Base-by-base conservation (phyloP, 1,139 yeast species). In the Pichia inconspicua region DNA sequence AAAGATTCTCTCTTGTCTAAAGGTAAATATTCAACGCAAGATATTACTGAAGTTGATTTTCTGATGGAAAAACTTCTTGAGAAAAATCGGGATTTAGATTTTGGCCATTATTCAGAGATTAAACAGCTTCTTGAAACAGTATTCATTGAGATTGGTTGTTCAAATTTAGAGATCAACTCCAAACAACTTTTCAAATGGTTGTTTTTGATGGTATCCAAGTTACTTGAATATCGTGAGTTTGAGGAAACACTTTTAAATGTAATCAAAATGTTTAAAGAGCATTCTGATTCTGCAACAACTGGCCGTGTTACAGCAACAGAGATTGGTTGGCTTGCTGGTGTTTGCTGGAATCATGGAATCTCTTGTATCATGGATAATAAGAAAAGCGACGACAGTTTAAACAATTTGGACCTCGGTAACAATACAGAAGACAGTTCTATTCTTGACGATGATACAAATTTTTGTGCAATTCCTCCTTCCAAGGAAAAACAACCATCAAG, bases 311-410 rank as follows among this genome's bases (percentile, higher is more conserved):
- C 41, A 30, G 2, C 42, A 51, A 15, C 50, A 44, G 65, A 59
- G 43, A 44, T 59, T 25, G 62, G 60, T 42, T 61, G 64, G 64
- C 35, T 61, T 12, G 52, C 61, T 1, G 54, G 60, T n/a, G 49
- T 52, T 8, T 48, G 53, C n/a, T 61, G 65, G 64, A 61, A 61
- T 37, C 47, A 45, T 37, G 61, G 63, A 8, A 55, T 60, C 4
- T 48, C 22, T 15, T 34, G 19, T 15, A 15, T 34, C 19, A 5
- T 17, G 11, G 22, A 15, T 8, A 14, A 34, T 34, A 9, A 17
- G 11, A 34, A 9, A 8, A 22, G 17, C 14, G 30, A 10, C 14
- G 36, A 25, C 1, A 27, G 19, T 2, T n/a, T 9, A 12, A 36
- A 41, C 12, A 43, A 34, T 19, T 30, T 41, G 31, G 39, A 40